phyloP scores from a whole-genome alignment of 2,329 filamentous ascomycete species.

The Atkinsonella hypoxylon region DNA sequence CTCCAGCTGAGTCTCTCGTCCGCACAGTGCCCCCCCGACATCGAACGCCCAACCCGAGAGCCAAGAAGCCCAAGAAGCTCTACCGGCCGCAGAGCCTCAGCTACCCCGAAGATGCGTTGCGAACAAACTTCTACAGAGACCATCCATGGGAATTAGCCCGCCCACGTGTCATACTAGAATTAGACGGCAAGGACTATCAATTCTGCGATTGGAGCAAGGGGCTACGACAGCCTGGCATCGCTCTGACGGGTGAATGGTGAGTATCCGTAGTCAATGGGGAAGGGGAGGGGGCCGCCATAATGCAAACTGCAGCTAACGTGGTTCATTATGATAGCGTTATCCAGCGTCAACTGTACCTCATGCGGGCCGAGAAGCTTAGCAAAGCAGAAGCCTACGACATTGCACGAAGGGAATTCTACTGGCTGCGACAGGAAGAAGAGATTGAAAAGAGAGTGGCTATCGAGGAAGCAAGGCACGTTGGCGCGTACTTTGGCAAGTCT shows the following conservation, averaged over 20 bases:
- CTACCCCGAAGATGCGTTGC: conserved; percentile 75
- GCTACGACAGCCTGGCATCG: conserved; percentile 61
- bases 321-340: conserved; percentile 53
- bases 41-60: conserved; percentile 27
- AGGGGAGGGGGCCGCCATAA: not conserved
- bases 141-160: conserved; percentile 96
- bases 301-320: conserved; percentile 13
- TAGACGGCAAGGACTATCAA: conserved; percentile 70
- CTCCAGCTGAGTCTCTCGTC: conserved; percentile 46
- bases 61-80: conserved; percentile 51
- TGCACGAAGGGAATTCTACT: conserved; percentile 84
- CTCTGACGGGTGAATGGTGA: conserved; percentile 74
- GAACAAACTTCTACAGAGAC: conserved; percentile 75
- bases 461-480: conserved; percentile 77
- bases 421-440: conserved; percentile 68
- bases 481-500: conserved; percentile 77
- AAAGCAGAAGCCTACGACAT: conserved; percentile 68
- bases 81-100: conserved; percentile 68
- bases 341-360: conserved; percentile 80
- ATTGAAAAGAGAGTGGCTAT: conserved; percentile 69
- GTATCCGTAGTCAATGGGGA: not conserved
- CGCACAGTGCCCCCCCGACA: conserved; percentile 40
- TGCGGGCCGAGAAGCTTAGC: conserved; percentile 50
- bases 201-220: conserved; percentile 67
- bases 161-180: conserved; percentile 73